Evolutionary conservation across 371 early-diverging fungal species (phyloP), one percentile per base, ranked within the genome.

Genomic region (Apophysomyces sp.): DNA sequence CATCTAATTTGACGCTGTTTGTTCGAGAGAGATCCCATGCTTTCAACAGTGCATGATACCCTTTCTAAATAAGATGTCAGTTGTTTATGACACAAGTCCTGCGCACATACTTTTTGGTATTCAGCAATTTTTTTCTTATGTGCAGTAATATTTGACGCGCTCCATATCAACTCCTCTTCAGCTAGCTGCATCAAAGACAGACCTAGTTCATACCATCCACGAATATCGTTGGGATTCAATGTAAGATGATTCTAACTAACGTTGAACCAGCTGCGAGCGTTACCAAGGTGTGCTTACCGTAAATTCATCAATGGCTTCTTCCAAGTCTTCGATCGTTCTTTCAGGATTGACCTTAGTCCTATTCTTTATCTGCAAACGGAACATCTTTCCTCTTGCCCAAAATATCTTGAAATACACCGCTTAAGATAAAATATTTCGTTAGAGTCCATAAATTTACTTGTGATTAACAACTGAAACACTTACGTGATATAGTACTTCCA

Each of bases 191-290:
- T 73, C 60, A 80, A 88, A 34, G 83, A 85, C 9, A 67, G 63
- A 7, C 83, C 92, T 11, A 90, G 68, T 37, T 84, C 83, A 55
- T 84, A 74, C 92, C 92, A 92, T 0, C 82, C 83, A 44, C 82
- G 77, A 44, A 76, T 71, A 56, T 83, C 79, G 31, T 74, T 57
- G 3, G 90, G 90, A 60, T 87, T 85, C 16, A 89, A 59, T 54
- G 77, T 77, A 32, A 88, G 54, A 67, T 90, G 78, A 26, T 61
- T 64, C 67, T 72, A 60, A 28, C 8, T 21, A 9, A 27, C 12
- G 32, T 29, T 41, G 32, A 55, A 32, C 52, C 31, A 41, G 36
- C 51, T 9, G 52, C n/a, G 31, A 27, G 30, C 24, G 39, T 27
- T 6, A 21, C 15, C 26, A 12, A 40, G n/a, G 6, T n/a, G n/a